phyloP scores from a whole-genome alignment of 768 basidiomycete genomes.

The Tephrocybe rancida region DNA sequence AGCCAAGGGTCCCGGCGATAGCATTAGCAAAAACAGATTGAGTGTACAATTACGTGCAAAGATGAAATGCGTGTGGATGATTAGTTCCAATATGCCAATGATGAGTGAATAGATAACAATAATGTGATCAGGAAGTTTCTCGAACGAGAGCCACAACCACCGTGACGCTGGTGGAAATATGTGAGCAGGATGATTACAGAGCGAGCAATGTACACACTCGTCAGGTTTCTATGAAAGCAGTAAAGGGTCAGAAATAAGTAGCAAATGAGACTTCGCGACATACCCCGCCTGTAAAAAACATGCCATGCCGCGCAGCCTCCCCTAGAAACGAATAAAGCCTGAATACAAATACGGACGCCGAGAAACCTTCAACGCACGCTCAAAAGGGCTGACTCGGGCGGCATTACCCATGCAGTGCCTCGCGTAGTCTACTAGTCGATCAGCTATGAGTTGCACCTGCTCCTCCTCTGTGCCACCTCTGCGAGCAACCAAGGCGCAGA shows the following conservation, averaged over 20 bases:
- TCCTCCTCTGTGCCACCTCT: conserved; percentile 55
- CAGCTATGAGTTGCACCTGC: conserved; percentile 72
- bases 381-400: conserved; percentile 71
- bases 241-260: conserved; percentile 12
- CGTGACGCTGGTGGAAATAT: conserved; percentile 54
- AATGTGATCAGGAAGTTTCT: conserved; percentile 49
- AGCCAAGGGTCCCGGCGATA: not conserved
- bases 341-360: not conserved
- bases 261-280: conserved; percentile 31
- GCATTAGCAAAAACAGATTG: conserved; percentile 14
- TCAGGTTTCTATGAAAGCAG: conserved; percentile 65
- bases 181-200: conserved; percentile 6
- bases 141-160: conserved; percentile 69
- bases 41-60: conserved; percentile 13
- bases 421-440: conserved; percentile 72
- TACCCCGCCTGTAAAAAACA: conserved; percentile 74
- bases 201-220: conserved; percentile 53
- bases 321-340: conserved; percentile 35
- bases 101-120: conserved; percentile 15
- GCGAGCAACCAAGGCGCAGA: conserved; percentile 68
- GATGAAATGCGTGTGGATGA: conserved; percentile 7
- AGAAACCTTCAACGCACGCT: conserved; percentile 46
- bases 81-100: conserved; percentile 12
- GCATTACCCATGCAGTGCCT: conserved; percentile 69
- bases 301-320: conserved; percentile 65